phyloP scores from a whole-genome alignment of 2,329 filamentous ascomycete species.

The Penicillium expansum region DNA sequence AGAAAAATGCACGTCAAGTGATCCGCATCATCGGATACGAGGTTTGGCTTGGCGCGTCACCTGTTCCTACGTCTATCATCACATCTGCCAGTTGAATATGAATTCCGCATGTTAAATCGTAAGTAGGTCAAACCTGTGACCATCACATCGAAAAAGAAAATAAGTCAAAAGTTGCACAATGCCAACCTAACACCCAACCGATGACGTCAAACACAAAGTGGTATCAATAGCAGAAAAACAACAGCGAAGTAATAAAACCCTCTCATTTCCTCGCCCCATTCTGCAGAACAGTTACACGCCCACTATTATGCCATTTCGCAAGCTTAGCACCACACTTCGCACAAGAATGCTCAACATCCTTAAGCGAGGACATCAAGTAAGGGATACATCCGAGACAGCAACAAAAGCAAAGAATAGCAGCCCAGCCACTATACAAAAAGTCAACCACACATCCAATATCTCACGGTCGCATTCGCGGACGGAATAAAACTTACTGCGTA shows the following conservation, averaged over 20 bases:
- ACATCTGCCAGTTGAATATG: too few species aligned
- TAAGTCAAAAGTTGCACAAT: too few species aligned
- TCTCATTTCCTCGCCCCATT: constrained; percentile 3
- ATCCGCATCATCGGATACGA: too few species aligned
- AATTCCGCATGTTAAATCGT: too few species aligned
- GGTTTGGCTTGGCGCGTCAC: too few species aligned
- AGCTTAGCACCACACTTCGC: constrained; percentile 47
- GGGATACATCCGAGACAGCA: constrained; percentile 50
- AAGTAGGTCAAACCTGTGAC: too few species aligned
- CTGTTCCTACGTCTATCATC: too few species aligned
- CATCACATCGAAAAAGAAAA: too few species aligned
- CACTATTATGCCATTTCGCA: constrained; percentile 51
- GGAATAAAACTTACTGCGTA: constrained; percentile 35
- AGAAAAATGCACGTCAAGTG: too few species aligned
- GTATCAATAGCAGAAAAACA: constrained; percentile 13
- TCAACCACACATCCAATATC: too few species aligned
- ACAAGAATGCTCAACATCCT: constrained; percentile 51
- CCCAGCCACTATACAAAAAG: constrained; percentile 44
- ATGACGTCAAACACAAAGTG: constrained; percentile 9
- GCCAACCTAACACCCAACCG: neutral
- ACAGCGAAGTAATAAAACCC: too few species aligned
- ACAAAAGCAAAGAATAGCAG: constrained; percentile 43
- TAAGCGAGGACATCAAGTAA: constrained; percentile 48
- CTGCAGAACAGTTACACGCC: constrained; percentile 45
- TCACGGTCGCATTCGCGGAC: too few species aligned